Conservation (phyloP, 139 green algal species). For the Raphidocelis subcapitata region DNA sequence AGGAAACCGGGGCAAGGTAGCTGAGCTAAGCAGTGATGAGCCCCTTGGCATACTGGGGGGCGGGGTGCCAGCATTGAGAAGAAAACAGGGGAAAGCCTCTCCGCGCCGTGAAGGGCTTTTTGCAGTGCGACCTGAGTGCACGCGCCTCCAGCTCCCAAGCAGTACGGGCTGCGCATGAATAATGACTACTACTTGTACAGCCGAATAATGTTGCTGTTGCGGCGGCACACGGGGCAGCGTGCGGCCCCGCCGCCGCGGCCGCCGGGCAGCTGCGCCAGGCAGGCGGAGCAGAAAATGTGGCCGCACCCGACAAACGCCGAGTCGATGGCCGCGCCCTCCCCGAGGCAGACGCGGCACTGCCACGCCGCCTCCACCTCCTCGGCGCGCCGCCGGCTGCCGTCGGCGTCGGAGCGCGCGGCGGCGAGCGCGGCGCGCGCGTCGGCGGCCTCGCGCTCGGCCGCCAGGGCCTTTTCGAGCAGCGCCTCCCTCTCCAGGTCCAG, state of each 20-base stretch:
- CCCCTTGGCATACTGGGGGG: no score
- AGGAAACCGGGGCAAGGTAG: no score
- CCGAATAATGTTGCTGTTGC: conserved; percentile 15
- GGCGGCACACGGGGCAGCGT: conserved; percentile 59
- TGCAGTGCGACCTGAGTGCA: no score
- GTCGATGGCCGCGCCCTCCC: conserved; percentile 46
- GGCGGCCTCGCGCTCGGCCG: neutral
- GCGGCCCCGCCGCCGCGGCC: no score
- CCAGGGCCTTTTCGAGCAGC: conserved; percentile 43
- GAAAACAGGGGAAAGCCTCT: no score
- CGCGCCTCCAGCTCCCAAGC: no score
- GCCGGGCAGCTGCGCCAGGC: conserved; percentile 19
- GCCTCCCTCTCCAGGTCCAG: conserved; percentile 40
- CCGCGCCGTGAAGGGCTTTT: no score
- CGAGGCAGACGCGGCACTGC: conserved; percentile 67
- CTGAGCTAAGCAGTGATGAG: no score
- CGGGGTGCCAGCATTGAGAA: no score
- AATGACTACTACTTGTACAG: conserved; percentile 47
- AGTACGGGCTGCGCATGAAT: no score
- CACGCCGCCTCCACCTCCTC: conserved; percentile 39
- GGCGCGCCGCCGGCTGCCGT: neutral
- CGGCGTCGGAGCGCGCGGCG: neutral
- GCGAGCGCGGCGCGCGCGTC: conserved; percentile 8
- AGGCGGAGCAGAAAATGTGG: conserved; percentile 54
- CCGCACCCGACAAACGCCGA: conserved; percentile 54